Conservation (phyloP, 805 yeast genomes). For the Jamesozyma jinghongensis region DNA sequence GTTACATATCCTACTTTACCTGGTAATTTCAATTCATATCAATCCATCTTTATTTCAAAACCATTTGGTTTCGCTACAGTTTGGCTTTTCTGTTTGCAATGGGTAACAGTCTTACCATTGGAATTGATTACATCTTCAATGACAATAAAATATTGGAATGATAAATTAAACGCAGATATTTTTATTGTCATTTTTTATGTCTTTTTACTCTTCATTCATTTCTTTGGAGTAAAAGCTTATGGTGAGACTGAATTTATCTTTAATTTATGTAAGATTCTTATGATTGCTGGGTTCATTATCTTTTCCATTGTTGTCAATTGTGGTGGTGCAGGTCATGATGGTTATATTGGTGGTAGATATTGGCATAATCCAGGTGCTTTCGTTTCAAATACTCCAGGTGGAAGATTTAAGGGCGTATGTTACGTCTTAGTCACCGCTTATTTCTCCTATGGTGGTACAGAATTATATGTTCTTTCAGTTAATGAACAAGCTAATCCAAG, state of each 20-base stretch:
- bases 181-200: slow-evolving; percentile 49
- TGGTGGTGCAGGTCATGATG: slow-evolving; percentile 50
- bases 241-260: slow-evolving; percentile 62
- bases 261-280: slow-evolving; percentile 44
- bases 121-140: slow-evolving; percentile 55
- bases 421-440: slow-evolving; percentile 55
- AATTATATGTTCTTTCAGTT: slow-evolving; percentile 55
- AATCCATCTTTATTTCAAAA: slow-evolving; percentile 44
- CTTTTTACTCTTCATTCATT: slow-evolving; percentile 42
- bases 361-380: slow-evolving; percentile 53
- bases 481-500: slow-evolving; percentile 56
- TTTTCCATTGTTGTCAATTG: slow-evolving; percentile 45
- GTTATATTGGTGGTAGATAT: slow-evolving; percentile 49
- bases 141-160: slow-evolving; percentile 45
- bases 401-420: slow-evolving; percentile 56
- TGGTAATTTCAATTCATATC: slow-evolving; percentile 35
- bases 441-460: slow-evolving; percentile 60
- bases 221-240: slow-evolving; percentile 56
- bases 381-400: slow-evolving; percentile 19
- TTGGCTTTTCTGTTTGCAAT: slow-evolving; percentile 57
- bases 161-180: slow-evolving; percentile 40
- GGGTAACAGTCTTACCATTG: slow-evolving; percentile 55
- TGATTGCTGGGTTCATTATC: slow-evolving; percentile 51
- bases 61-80: slow-evolving; percentile 67
- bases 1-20: slow-evolving; percentile 33